phyloP scores from a whole-genome alignment of 352 stramenopile genomes.

The Phytopythium cucurbitacearum region DNA sequence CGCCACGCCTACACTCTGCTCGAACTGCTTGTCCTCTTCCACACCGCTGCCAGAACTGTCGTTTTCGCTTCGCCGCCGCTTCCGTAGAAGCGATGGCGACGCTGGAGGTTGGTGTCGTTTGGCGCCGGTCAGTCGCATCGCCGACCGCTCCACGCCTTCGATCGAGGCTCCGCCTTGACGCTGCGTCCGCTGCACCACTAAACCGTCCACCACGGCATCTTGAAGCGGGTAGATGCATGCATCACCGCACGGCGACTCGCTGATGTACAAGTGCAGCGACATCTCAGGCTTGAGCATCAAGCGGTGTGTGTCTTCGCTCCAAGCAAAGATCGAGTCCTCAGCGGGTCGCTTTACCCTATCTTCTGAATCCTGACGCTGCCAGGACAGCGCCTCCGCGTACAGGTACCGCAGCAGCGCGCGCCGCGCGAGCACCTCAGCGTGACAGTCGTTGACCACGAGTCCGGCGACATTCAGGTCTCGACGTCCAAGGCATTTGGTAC shows the following conservation, averaged over 20 bases:
- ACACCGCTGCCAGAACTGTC: not conserved
- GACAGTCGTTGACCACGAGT: constrained; percentile 89
- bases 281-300: constrained; percentile 50
- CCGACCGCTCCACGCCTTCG: constrained; percentile 5
- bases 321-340: constrained; percentile 50
- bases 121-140: constrained; percentile 55
- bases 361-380: constrained; percentile 1
- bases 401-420: constrained; percentile 83
- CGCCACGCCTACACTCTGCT: constrained; percentile 68
- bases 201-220: constrained; percentile 57
- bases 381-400: constrained; percentile 70
- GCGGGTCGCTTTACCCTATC: not conserved
- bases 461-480: constrained; percentile 63
- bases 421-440: constrained; percentile 90
- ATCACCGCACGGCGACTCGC: constrained; percentile 91
- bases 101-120: constrained; percentile 15
- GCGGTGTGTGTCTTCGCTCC: constrained; percentile 19
- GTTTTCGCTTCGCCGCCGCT: not conserved
- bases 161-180: not conserved
- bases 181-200: constrained; percentile 37
- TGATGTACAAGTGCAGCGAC: constrained; percentile 90
- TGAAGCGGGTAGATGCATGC: constrained; percentile 90
- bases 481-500: constrained; percentile 78
- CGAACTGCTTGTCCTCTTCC: constrained; percentile 1
- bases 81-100: not conserved